These are phyloP conservation scores for Ceratobasidium sp. DNA, from an alignment of 1,284 basidiomycete species.

Conservation along the genomic window DNA sequence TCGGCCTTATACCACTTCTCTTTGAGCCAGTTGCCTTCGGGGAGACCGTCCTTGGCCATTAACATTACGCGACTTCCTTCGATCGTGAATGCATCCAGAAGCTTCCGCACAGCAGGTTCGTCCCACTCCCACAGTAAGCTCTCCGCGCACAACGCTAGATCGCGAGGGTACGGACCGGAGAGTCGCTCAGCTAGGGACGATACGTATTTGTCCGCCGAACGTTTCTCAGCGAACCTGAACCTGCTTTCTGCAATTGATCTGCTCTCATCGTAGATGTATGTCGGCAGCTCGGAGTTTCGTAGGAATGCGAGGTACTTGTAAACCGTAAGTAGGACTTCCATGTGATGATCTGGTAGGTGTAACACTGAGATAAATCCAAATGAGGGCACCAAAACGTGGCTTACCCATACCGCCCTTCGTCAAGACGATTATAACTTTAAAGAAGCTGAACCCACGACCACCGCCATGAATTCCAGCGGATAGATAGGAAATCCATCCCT, in stretches of 20 bases:
- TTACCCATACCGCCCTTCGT: slow-evolving; percentile 86
- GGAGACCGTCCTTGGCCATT: slow-evolving; percentile 66
- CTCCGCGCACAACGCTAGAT: slow-evolving; percentile 77
- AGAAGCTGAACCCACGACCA: slow-evolving; percentile 86
- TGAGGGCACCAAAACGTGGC: slow-evolving; percentile 47
- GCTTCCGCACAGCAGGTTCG: slow-evolving; percentile 66
- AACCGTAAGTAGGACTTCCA: slow-evolving; percentile 71
- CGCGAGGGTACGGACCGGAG: slow-evolving; percentile 79
- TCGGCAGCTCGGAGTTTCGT: slow-evolving; percentile 67
- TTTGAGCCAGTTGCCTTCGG: slow-evolving; percentile 62
- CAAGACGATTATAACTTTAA: slow-evolving; percentile 83
- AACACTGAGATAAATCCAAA: slow-evolving; percentile 1
- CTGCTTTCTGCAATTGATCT: slow-evolving; percentile 74
- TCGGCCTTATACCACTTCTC: slow-evolving; percentile 89
- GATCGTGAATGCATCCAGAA: slow-evolving; percentile 67
- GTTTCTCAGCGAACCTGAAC: slow-evolving; percentile 91
- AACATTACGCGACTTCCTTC: slow-evolving; percentile 75
- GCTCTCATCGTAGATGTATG: slow-evolving; percentile 82
- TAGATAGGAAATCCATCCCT: slow-evolving; percentile 84
- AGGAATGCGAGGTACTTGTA: slow-evolving; percentile 92
- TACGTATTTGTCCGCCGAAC: slow-evolving; percentile 79
- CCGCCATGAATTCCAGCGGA: slow-evolving; percentile 76
- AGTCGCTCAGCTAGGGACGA: slow-evolving; percentile 79
- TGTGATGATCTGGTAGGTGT: slow-evolving; percentile 69
- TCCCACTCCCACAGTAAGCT: slow-evolving; percentile 82